Evolutionary conservation across 805 yeast genomes (phyloP).

Genomic region (Starmera pachycereana): DNA sequence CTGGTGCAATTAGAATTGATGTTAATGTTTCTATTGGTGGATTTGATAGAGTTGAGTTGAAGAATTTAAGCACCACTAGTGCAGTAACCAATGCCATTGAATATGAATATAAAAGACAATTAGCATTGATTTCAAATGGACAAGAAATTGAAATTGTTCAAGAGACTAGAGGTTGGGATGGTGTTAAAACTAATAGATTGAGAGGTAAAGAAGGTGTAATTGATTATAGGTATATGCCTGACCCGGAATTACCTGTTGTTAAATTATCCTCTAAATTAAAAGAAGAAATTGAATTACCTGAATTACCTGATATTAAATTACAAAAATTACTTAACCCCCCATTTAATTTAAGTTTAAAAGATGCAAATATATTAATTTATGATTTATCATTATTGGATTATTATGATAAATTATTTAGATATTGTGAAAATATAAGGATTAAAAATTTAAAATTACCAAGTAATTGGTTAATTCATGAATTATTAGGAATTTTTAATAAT

Average conservation of each 20-base stretch:
- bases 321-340: constrained; percentile 35
- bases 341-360: constrained; percentile 52
- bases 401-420: constrained; percentile 34
- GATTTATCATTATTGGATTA: constrained; percentile 41
- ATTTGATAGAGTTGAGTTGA: constrained; percentile 67
- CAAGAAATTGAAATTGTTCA: constrained; percentile 19
- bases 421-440: constrained; percentile 15
- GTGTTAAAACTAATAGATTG: constrained; percentile 50
- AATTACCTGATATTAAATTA: constrained; percentile 51
- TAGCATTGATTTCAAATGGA: constrained; percentile 32
- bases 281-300: constrained; percentile 40
- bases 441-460: constrained; percentile 34
- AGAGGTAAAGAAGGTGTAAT: constrained; percentile 73
- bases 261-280: constrained; percentile 33
- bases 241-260: constrained; percentile 71
- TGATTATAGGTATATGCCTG: constrained; percentile 93
- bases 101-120: constrained; percentile 67
- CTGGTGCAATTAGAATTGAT: constrained; percentile 93
- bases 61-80: constrained; percentile 76
- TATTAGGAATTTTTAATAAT: constrained; percentile 59
- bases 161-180: constrained; percentile 94
- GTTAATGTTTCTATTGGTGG: constrained; percentile 81
- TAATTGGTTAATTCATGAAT: constrained; percentile 79
- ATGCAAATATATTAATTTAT: constrained; percentile 60
- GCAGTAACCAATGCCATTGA: constrained; percentile 70